Conservation (phyloP, 2,329 filamentous ascomycete genomes). For the Intubia oerlemansii region DNA sequence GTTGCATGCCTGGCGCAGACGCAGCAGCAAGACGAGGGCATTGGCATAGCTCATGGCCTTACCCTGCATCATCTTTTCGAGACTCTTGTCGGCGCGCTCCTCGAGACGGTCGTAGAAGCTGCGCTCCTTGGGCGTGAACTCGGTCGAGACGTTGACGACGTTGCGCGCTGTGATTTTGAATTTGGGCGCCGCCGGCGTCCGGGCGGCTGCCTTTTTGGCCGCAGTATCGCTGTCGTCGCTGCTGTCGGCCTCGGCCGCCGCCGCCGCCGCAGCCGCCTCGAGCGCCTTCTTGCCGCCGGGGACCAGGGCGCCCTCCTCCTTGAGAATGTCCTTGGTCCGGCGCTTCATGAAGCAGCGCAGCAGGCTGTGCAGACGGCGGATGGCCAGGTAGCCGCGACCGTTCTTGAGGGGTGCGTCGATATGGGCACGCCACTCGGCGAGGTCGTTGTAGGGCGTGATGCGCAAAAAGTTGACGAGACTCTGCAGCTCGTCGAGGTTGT, state of each 20-base stretch:
- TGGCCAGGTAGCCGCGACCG: constrained; percentile 72
- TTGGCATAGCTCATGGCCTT: constrained; percentile 70
- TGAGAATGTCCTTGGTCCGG: constrained; percentile 93
- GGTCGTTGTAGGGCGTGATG: constrained; percentile 76
- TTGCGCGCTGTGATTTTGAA: constrained; percentile 90
- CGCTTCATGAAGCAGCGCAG: constrained; percentile 94
- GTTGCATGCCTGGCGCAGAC: constrained; percentile 83
- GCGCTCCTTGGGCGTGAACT: constrained; percentile 62
- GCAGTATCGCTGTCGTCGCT: neutral
- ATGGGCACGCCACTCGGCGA: constrained; percentile 73
- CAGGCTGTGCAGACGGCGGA: constrained; percentile 65
- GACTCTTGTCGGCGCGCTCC: constrained; percentile 62
- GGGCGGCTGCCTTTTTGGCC: neutral
- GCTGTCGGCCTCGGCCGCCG: neutral
- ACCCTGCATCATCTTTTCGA: constrained; percentile 73
- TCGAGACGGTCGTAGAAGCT: constrained; percentile 73
- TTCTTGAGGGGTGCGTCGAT: constrained; percentile 82
- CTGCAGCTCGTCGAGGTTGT: constrained; percentile 91
- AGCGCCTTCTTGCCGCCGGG: constrained; percentile 43
- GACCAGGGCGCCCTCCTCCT: constrained; percentile 62
- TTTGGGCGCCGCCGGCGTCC: constrained; percentile 25
- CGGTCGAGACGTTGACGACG: constrained; percentile 56
- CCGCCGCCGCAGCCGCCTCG: constrained; percentile 17
- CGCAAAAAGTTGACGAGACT: constrained; percentile 81
- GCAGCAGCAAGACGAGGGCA: constrained; percentile 75